Evolutionary conservation across 2,329 filamentous ascomycete species (phyloP), one percentile per base, ranked within the genome.

Genomic region (Scedosporium minutisporum): DNA sequence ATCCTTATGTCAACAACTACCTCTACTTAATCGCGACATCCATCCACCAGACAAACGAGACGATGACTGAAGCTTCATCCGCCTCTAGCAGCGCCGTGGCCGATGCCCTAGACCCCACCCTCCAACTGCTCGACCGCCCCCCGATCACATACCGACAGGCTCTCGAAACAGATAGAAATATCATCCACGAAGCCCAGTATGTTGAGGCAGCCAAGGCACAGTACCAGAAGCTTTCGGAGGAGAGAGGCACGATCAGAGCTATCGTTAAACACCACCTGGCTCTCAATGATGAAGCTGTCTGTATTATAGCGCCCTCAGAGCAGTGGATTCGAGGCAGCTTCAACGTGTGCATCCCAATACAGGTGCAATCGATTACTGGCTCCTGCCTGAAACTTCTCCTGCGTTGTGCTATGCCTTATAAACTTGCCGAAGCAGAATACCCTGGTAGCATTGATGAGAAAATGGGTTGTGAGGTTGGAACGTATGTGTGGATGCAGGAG

Each of bases 361-460:
- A n/a, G 5, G 42, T 46, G 3, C 42, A 46, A n/a, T 46, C 42
- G 14, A 46, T 9, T 9, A 46, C 42, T 14, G 4, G 42, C 2
- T 6, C 44, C 29, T n/a, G 65, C 57, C 23, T 66, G 61, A 46
- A 46, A 46, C 12, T 46, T 4, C 42, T 71, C 7, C 63, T 73
- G 25, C 68, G 71, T 23, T 70, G 72, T 61, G 68, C 74, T 60
- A 63, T 74, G 63, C 72, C 72, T 21, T 71, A 71, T 64, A 73
- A 73, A 60, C 65, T 76, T 5, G 76, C 75, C 12, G 76, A 78
- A 61, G 63, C 62, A 9, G 63, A 57, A 33, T 64, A 69, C 62
- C 75, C 75, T 7, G 77, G 76, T 12, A 77, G 72, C 53, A 69
- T 72, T 14, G 73, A 79, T 41, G 77, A 80, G 68, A 80, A 79